Conservation (phyloP, 371 early-diverging fungal species). For the Mucor mucedo region DNA sequence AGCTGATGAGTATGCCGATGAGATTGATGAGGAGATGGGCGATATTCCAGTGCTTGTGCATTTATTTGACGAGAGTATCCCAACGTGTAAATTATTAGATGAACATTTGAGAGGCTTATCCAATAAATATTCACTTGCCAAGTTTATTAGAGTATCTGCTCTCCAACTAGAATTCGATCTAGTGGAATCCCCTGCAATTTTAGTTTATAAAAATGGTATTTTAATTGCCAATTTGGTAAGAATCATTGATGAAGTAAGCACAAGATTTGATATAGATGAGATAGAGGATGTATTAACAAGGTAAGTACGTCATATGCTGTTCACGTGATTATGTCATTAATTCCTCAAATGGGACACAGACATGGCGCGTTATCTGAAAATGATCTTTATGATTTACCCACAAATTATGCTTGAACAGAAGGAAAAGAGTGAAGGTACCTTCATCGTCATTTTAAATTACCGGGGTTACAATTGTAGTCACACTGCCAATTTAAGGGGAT, state of each 20-base stretch:
- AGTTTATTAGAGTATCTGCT: conserved; percentile 57
- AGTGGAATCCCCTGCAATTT: conserved; percentile 58
- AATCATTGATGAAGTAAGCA: conserved; percentile 48
- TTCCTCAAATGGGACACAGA: conserved; percentile 19
- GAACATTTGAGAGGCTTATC: conserved; percentile 39
- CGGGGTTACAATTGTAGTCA: conserved; percentile 2
- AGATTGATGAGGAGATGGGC: conserved; percentile 54
- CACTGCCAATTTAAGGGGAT: background rate
- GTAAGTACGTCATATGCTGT: conserved; percentile 29
- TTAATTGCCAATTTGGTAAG: conserved; percentile 58
- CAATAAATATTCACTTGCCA: conserved; percentile 51
- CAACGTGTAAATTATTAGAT: conserved; percentile 46
- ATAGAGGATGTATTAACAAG: conserved; percentile 45
- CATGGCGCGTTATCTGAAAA: conserved; percentile 43
- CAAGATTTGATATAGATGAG: conserved; percentile 41
- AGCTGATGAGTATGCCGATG: conserved; percentile 46
- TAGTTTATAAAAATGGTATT: conserved; percentile 53
- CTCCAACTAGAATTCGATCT: conserved; percentile 56
- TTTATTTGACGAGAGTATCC: conserved; percentile 50
- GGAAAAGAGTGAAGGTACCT: background rate
- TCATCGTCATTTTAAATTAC: conserved; percentile 7
- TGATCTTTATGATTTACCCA: conserved; percentile 38
- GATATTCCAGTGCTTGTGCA: conserved; percentile 55
- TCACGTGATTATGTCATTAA: conserved; percentile 16
- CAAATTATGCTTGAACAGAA: conserved; percentile 1